phyloP scores from a whole-genome alignment of 225 moss, liverwort and hornwort species.

The Asterella californica region DNA sequence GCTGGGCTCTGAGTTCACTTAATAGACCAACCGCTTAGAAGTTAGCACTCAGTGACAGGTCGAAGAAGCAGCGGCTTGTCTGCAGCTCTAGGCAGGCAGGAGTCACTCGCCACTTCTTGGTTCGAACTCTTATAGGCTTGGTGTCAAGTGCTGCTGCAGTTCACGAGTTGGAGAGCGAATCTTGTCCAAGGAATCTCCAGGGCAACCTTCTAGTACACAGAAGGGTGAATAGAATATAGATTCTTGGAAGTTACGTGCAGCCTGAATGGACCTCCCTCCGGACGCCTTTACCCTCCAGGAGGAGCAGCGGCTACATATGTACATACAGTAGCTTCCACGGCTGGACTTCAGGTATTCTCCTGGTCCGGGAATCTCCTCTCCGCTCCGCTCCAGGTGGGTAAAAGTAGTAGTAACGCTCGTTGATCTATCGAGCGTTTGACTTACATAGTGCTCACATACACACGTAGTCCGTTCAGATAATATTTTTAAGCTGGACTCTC shows the following conservation, averaged over 20 bases:
- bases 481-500: not conserved
- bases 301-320: not conserved
- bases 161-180: not conserved
- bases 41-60: not conserved
- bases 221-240: conserved; percentile 4
- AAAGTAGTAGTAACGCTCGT: conserved; percentile 10
- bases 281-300: not conserved
- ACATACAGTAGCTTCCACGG: conserved; percentile 3
- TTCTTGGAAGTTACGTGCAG: conserved; percentile 1
- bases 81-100: not conserved
- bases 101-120: not conserved
- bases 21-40: not conserved
- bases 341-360: not conserved
- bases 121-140: conserved; percentile 7
- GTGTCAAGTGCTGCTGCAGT: not conserved
- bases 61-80: not conserved
- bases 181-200: not conserved
- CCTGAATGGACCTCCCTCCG: not conserved
- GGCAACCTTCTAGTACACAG: not conserved
- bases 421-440: not conserved
- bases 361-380: conserved; percentile 18
- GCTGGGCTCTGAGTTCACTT: not conserved
- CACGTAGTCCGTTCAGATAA: not conserved
- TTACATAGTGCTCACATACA: not conserved
- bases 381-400: conserved; percentile 4